Base-by-base conservation (phyloP, 768 basidiomycete genomes). In the Leccinum imitatum region DNA sequence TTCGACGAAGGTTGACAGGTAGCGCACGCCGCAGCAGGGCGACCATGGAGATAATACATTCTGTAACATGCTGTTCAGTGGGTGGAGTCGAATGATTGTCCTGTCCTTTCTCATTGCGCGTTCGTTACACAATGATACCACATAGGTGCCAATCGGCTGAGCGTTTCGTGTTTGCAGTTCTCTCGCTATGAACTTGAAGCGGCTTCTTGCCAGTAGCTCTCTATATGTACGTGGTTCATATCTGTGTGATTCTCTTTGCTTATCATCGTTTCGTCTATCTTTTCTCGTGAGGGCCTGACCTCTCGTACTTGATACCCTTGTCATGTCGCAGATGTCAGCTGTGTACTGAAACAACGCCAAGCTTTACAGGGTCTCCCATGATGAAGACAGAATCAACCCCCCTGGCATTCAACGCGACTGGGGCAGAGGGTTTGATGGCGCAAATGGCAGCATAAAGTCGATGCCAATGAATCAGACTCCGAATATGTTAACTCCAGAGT, bases 291-390 rank as follows among this genome's bases (percentile, higher is more conserved):
- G 13, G 14, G 13, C 25, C 14, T 13, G 51, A 14, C 14, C 52
- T 30, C 31, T 50, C 47, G 23, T 35, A 25, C 25, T 27, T 46
- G 7, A 19, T 27, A 17, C 15, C 47, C 13, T 47, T 17, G 10
- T 21, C 56, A 78, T 78, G 75, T 55, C 67, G 21, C 62, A 64
- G 11, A 63, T 79, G 25, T 68, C 71, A 19, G 79, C 89, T 61
- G 60, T 86, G 14, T 87, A 90, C 64, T 91, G 84, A 77, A 89
- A 90, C 75, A 87, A 91, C 69, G 89, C 88, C 25, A 76, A 21
- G 25, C 84, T 85, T 23, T 90, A 92, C 73, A 90, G 87, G 68
- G 66, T 86, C 21, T 74, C 76, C 3, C 74, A 68, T 9, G 77
- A 81, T 4, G 62, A 71, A 4, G 83, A 84, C 50, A 89, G 85